A percentile compares a stretch with the other conserved stretches of the same genome.
These are phyloP conservation scores for Termitomyces eurrhizus DNA, from an alignment of 768 basidiomycete species.

Conservation along the genomic window DNA sequence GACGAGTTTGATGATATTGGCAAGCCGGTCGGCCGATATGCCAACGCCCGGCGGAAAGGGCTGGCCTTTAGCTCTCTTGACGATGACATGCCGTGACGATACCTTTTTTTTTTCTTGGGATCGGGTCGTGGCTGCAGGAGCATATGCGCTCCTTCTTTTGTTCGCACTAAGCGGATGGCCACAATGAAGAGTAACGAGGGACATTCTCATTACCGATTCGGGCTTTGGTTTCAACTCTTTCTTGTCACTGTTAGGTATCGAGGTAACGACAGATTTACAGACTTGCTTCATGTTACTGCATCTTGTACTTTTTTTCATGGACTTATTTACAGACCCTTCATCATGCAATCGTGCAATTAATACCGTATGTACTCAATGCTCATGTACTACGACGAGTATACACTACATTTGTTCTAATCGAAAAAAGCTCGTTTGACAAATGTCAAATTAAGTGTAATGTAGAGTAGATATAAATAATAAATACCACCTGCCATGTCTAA, in stretches of 20 bases:
- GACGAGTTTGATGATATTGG: slow-evolving; percentile 72
- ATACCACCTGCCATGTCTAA: slow-evolving; percentile 12
- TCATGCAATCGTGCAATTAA: slow-evolving; percentile 15
- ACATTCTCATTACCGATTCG: slow-evolving; percentile 11
- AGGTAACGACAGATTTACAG: slow-evolving; percentile 13
- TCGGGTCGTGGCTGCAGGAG: slow-evolving; percentile 13
- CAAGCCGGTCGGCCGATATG: slow-evolving; percentile 67
- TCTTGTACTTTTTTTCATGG: slow-evolving; percentile 7
- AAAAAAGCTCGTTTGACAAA: background rate
- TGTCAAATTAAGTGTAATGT: slow-evolving; percentile 4
- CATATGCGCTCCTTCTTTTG: slow-evolving; percentile 15
- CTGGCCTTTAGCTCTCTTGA: slow-evolving; percentile 37
- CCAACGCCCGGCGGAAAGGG: slow-evolving; percentile 49
- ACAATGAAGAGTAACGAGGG: slow-evolving; percentile 8
- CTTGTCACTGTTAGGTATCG: background rate
- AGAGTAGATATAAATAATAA: slow-evolving; percentile 1
- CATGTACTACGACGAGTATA: slow-evolving; percentile 17
- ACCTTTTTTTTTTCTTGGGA: background rate
- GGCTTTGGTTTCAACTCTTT: background rate
- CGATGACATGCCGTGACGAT: slow-evolving; percentile 31
- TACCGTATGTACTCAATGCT: slow-evolving; percentile 15
- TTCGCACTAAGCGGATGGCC: slow-evolving; percentile 17
- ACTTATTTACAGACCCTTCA: slow-evolving; percentile 8
- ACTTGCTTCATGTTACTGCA: slow-evolving; percentile 4
- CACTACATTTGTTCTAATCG: slow-evolving; percentile 17